These are phyloP conservation scores for Agrocybe chaxingu DNA, from an alignment of 768 basidiomycete species.

Conservation along the genomic window DNA sequence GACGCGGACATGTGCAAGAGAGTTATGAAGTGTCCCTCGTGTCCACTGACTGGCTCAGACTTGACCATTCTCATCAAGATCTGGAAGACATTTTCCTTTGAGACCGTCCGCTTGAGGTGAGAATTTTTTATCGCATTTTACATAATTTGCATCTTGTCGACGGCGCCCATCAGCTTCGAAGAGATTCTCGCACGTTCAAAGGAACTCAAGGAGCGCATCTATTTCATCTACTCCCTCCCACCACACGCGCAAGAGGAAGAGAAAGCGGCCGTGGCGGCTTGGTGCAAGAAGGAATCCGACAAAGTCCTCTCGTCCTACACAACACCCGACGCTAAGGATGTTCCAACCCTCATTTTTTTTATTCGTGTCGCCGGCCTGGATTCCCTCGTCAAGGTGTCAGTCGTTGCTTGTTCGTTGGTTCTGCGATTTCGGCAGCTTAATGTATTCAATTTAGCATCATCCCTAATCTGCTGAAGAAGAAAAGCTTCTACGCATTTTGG, in stretches of 20 bases:
- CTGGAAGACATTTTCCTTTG: constrained; percentile 23
- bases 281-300: constrained; percentile 17
- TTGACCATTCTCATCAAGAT: constrained; percentile 14
- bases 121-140: not conserved
- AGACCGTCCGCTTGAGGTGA: constrained; percentile 17
- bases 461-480: constrained; percentile 18
- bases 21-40: constrained; percentile 14
- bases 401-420: not conserved
- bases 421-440: not conserved
- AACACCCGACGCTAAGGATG: constrained; percentile 13
- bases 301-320: constrained; percentile 19
- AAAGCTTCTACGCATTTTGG: constrained; percentile 19
- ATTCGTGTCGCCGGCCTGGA: constrained; percentile 14
- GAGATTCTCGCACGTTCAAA: constrained; percentile 11
- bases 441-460: constrained; percentile 13
- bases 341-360: constrained; percentile 19
- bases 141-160: not conserved
- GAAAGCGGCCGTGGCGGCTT: constrained; percentile 7
- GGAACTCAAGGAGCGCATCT: constrained; percentile 13
- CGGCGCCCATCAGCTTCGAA: constrained; percentile 15
- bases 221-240: constrained; percentile 18
- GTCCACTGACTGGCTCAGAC: constrained; percentile 8
- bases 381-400: constrained; percentile 21
- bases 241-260: constrained; percentile 12
- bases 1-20: constrained; percentile 24